Evolutionary conservation across 345 rosid genomes (phyloP).

Genomic region (Eutrema heterophyllum): DNA sequence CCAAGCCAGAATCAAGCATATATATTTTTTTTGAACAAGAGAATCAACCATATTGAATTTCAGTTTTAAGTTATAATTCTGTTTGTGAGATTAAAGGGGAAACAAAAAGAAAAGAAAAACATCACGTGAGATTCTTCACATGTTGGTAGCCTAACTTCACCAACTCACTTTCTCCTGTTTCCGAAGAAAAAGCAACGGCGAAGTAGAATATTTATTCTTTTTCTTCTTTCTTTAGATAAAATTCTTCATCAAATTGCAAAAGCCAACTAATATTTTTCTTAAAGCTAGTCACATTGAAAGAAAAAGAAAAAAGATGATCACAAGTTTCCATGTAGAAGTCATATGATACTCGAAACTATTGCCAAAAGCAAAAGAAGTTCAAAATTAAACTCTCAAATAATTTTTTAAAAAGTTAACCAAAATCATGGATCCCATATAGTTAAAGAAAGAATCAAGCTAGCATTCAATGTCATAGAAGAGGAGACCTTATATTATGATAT

Average conservation of each 20-base stretch:
- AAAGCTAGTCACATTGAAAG: background rate
- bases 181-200: constrained; percentile 21
- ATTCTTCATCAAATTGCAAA: constrained; percentile 10
- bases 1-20: background rate
- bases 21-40: too few relatives aligned
- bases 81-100: background rate
- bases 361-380: background rate
- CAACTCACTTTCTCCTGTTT: constrained; percentile 18
- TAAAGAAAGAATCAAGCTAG: background rate
- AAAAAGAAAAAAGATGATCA: constrained; percentile 9
- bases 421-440: background rate
- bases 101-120: background rate
- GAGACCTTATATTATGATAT: background rate
- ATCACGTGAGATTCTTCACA: constrained; percentile 17
- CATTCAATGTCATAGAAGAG: background rate
- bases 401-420: background rate
- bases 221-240: background rate
- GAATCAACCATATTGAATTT: background rate
- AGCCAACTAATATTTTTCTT: background rate
- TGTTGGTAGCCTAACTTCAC: constrained; percentile 35
- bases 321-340: constrained; percentile 12
- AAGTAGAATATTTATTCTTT: background rate
- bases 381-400: background rate
- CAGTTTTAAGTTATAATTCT: background rate
- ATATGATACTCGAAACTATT: constrained; percentile 17